phyloP scores from a whole-genome alignment of 2,329 filamentous ascomycete genomes.

The Beauveria rudraprayagi region DNA sequence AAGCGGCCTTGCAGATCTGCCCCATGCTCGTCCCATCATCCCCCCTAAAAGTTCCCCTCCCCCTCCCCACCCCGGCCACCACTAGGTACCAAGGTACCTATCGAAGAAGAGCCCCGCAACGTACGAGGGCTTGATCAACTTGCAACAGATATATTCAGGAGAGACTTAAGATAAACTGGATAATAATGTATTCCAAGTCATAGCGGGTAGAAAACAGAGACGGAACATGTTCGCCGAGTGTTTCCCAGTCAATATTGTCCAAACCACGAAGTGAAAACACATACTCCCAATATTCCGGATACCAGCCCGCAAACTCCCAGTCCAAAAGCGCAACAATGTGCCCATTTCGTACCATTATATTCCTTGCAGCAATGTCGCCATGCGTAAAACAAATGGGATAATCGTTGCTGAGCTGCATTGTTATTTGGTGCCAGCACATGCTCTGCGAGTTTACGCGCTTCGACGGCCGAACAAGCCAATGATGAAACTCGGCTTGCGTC shows the following conservation, averaged over 20 bases:
- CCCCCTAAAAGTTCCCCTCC: background rate
- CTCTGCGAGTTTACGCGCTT: slow-evolving; percentile 13
- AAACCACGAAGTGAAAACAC: background rate
- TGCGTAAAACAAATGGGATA: slow-evolving; percentile 16
- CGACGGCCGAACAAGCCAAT: slow-evolving; percentile 19
- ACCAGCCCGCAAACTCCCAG: background rate
- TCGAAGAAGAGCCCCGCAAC: too few species aligned
- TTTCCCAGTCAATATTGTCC: background rate
- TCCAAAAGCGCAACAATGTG: background rate
- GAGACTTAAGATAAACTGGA: background rate
- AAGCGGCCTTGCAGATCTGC: background rate
- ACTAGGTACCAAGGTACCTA: too few species aligned
- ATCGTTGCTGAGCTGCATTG: slow-evolving; percentile 15
- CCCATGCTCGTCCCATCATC: background rate
- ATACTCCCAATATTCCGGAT: background rate
- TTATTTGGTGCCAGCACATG: slow-evolving; percentile 19
- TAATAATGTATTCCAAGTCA: background rate
- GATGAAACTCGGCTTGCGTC: slow-evolving; percentile 15
- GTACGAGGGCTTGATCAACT: too few species aligned
- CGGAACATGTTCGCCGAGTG: background rate
- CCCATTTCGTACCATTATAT: slow-evolving; percentile 12
- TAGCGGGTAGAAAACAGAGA: background rate
- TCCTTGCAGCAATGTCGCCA: slow-evolving; percentile 12
- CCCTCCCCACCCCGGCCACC: background rate
- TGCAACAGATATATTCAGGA: too few species aligned